Base-by-base conservation (phyloP, 2,329 filamentous ascomycete genomes). In the Emmonsiellopsis sp. region DNA sequence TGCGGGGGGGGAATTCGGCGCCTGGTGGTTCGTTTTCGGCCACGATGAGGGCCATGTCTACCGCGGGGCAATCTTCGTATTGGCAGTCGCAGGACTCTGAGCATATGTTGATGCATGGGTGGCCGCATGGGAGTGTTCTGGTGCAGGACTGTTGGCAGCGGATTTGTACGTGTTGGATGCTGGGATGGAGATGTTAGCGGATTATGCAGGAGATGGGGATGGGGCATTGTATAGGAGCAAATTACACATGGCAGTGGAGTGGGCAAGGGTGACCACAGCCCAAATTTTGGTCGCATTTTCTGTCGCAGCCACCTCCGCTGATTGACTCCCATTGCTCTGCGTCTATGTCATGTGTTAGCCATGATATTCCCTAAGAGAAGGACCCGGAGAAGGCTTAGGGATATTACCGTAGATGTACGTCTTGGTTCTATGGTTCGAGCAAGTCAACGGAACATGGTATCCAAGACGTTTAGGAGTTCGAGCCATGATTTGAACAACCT, bases 381-480 rank as follows among this genome's bases (percentile, higher is more conserved):
- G 48, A 17, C 13, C 5, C 5, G 13, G 39, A 31, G 33, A 27
- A 32, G 27, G 55, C 13, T 42, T 49, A 17, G 37, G 14, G 17
- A 47, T 56, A 61, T 55, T 54, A 75, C 72, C 62, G 49, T 71
- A 67, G 33, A 89, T 76, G 45, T 74, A 71, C 0, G 72, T 78
- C 32, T 72, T 74, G 1, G 64, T 71, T 0, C 69, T 63, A 62
- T 92, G 87, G 0, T 76, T 79, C 5, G 70, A 62, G 62, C 88
- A 93, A 5, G 74, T 74, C 11, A 91, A 64, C 1, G 85, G 85
- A 0, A 92, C 60, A 2, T 72, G 67, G n/a, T 67, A 71, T 1
- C 75, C 77, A 11, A 82, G 54, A 2, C 73, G 70, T 14, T 65
- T 66, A 6, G 61, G 58, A 17, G 58, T 49, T 34, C 54, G 46